Conservation (phyloP, 257 asterid genomes). For the Ballota nigra region DNA sequence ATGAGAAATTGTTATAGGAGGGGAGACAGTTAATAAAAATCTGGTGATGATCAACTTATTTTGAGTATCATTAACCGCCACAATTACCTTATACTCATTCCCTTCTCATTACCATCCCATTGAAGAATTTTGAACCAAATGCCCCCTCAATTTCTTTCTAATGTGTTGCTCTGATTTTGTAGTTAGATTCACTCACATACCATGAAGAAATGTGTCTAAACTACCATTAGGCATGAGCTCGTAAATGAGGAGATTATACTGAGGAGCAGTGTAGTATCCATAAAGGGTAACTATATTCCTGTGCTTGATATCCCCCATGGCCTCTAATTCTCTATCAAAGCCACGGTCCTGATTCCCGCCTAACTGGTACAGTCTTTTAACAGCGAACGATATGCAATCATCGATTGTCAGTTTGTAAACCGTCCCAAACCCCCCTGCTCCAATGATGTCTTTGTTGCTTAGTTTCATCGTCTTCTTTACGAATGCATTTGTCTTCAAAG, state of each 20-base stretch:
- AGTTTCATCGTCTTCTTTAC: constrained; percentile 67
- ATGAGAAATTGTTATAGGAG: background rate
- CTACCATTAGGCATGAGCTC: constrained; percentile 88
- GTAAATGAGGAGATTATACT: constrained; percentile 80
- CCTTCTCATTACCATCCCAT: no score
- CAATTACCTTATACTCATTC: background rate
- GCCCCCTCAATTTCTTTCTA: background rate
- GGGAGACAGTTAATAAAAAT: background rate
- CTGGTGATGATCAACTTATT: no score
- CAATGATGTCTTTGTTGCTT: constrained; percentile 78
- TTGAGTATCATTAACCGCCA: background rate
- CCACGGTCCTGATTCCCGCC: constrained; percentile 71
- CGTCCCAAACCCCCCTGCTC: constrained; percentile 88
- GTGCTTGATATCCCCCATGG: constrained; percentile 90
- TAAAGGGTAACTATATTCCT: constrained; percentile 76
- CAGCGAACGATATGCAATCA: constrained; percentile 56
- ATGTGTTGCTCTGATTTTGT: background rate
- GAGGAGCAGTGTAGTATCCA: constrained; percentile 76
- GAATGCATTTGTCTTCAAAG: constrained; percentile 41
- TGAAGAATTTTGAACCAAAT: background rate
- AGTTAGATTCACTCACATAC: constrained; percentile 32
- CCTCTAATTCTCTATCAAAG: constrained; percentile 80
- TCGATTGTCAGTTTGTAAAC: constrained; percentile 64
- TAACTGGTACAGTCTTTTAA: constrained; percentile 56
- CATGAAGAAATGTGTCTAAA: constrained; percentile 62